Evolutionary conservation across 352 stramenopile genomes (phyloP), one percentile per base, ranked within the genome.

Genomic region (Globisporangium cystogenes): DNA sequence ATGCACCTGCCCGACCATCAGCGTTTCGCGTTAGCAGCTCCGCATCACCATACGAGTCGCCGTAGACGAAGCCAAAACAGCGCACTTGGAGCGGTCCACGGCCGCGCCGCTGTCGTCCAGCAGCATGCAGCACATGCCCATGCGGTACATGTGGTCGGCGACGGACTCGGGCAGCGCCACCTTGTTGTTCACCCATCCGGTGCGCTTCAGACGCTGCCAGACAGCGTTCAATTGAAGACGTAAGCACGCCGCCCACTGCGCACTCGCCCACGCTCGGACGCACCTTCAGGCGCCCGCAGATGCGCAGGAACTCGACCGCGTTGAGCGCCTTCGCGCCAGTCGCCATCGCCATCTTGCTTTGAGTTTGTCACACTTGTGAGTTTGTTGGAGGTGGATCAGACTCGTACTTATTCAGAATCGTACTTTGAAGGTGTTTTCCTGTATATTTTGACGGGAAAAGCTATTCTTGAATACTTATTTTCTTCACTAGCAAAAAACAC

Each of bases 91-190:
- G 29, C 74, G 74, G 53, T 78, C 80, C 16, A 93, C 69, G 7
- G 72, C 64, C 31, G 71, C 60, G 48, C 90, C 84, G 33, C 65
- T 69, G 27, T 89, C 81, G 23, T 96, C 81, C 37, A 96, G 68
- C 35, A 96, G 67, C 80, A 96, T 87, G 49, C 81, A 93, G 65
- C 86, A 93, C 82, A 96, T 95, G 8, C 84, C 67, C 76, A 98
- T 95, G 57, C 92, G 85, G 62, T 96, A 97, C 70, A 95, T 97
- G 72, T 98, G 92, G 64, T 98, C 92, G 24, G 92, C 87, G 21
- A 98, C 89, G 7, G 86, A 96, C 68, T 98, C 92, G 12, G 90
- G 86, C 23, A 87, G 59, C 20, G 78, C 59, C 42, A 97, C 89
- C 4, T 93, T 85, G 64, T 91, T 87, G 57, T 92, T 91, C n/a